Evolutionary conservation across 1,284 basidiomycete species (phyloP), one percentile per base, ranked within the genome.

Genomic region (Ustilago shanxiensis): DNA sequence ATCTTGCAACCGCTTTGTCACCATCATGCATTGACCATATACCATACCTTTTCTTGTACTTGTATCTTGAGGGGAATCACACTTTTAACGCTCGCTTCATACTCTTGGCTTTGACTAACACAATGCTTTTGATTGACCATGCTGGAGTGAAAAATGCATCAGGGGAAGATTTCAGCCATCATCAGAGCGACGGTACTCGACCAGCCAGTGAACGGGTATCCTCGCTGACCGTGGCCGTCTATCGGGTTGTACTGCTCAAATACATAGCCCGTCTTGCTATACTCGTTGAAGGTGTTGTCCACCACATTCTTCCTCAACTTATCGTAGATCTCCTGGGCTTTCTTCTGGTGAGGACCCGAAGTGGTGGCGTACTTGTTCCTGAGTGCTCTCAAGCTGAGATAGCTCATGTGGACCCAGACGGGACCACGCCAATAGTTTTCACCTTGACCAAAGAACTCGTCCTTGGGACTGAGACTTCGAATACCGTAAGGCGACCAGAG

Each of bases 391-490:
- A 98, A 87, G 20, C 91, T 91, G 75, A 98, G 89, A 84, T 95
- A 98, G 86, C 98, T 97, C 92, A 98, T 95, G 85, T 94, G 95
- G 31, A 97, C 90, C 95, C 95, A 98, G 60, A 98, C 92, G 2
- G 95, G 94, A 2, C 95, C 95, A 80, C 92, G 92, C 95, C 95
- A 98, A 87, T 98, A 98, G 87, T 97, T 93, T 85, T 98, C 95
- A 58, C 92, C 95, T 80, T 91, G 88, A 18, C 95, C 95, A 80
- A 94, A 98, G 62, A 92, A 89, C n/a, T 92, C 90, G 83, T 98
- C 93, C 18, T 91, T 90, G 39, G 89, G 91, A 14, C 93, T 94
- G 59, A 98, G 88, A 78, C 93, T 95, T 44, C 95, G 91, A 45
- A 98, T 88, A 53, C 95, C 95, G 85, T 92, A 95, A 1, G 91